phyloP scores from a whole-genome alignment of 257 asterid genomes.

The Scutellaria barbata region DNA sequence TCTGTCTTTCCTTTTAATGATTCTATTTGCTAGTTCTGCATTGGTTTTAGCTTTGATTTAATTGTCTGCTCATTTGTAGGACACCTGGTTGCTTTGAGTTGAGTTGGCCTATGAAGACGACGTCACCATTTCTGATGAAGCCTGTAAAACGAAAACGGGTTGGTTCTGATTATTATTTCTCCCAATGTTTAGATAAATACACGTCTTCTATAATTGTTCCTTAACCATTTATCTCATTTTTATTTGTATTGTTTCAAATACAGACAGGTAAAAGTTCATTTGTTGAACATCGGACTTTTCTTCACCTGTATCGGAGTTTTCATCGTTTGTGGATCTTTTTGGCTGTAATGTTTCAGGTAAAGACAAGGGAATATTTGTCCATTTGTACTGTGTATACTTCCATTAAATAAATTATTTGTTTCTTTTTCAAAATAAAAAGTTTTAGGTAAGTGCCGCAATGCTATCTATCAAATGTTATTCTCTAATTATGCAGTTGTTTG shows the following conservation, averaged over 20 bases:
- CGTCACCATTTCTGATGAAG: conserved; percentile 65
- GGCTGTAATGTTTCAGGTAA: conserved; percentile 92
- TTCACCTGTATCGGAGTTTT: conserved; percentile 92
- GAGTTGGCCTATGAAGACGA: conserved; percentile 80
- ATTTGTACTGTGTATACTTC: too few species aligned
- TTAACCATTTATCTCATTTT: conserved; percentile 3
- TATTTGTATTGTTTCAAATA: conserved; percentile 30
- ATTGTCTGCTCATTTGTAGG: conserved; percentile 51
- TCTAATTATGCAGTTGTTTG: conserved; percentile 28
- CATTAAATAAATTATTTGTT: too few species aligned
- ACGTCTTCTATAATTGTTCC: neutral
- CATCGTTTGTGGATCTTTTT: conserved; percentile 98
- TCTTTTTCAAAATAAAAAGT: conserved; percentile 34
- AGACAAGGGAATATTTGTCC: neutral
- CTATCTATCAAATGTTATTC: conserved; percentile 31
- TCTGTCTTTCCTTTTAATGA: conserved; percentile 35
- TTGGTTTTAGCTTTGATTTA: conserved; percentile 15
- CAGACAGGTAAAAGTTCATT: conserved; percentile 95
- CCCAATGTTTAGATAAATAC: neutral
- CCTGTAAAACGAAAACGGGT: conserved; percentile 85
- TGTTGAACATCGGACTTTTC: conserved; percentile 96
- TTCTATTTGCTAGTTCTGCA: conserved; percentile 15
- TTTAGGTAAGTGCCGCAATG: conserved; percentile 65
- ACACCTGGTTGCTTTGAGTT: conserved; percentile 89
- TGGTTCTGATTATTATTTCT: conserved; percentile 43